Base-by-base conservation (phyloP, 2,329 filamentous ascomycete species). In the Spiromastix sp. region DNA sequence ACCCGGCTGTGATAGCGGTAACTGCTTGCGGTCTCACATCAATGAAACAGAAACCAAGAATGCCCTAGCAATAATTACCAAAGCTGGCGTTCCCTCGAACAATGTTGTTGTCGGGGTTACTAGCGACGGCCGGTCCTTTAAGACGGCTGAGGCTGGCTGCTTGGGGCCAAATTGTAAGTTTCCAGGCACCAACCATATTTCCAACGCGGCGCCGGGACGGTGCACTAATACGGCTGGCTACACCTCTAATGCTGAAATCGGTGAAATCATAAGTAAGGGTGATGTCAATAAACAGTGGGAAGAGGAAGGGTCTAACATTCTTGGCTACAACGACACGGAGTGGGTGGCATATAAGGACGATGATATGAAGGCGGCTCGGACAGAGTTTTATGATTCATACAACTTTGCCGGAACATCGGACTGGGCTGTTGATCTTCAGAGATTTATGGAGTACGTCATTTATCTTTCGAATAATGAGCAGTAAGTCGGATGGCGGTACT, bases 181-280 rank as follows among this genome's bases (percentile, higher is more conserved):
- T 32, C 50, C 46, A 1, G 58, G n/a, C n/a, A n/a, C 36, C 5
- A 20, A 34, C 3, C 18, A 20, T 5, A 13, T 32, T 1, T 62
- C 59, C 2, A 29, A 46, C 2, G 60, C 59, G 0, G 24, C 32
- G 2, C 32, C 39, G 3, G 63, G 59, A n/a, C n/a, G n/a, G 2
- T 67, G 61, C 40, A 67, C 62, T 1, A 40, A 37, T 4, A 61
- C 55, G 0, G 42, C 40, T 0, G 63, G 63, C 2, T 64, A 63
- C 36, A 51, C 65, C 7, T 40, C 59, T 9, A 46, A 63, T 32
- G 53, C 55, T 2, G 63, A 66, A 47, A 60, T 66, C 30, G 6
- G 43, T 2, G 48, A 55, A 6, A 56, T 64, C 42, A 45, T 50
- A 20, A 22, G 32, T 15, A 18, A 40, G 7, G 29, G 36, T 18